Evolutionary conservation across 164 flowering plant species (phyloP).

Genomic region (Annona cherimola): DNA sequence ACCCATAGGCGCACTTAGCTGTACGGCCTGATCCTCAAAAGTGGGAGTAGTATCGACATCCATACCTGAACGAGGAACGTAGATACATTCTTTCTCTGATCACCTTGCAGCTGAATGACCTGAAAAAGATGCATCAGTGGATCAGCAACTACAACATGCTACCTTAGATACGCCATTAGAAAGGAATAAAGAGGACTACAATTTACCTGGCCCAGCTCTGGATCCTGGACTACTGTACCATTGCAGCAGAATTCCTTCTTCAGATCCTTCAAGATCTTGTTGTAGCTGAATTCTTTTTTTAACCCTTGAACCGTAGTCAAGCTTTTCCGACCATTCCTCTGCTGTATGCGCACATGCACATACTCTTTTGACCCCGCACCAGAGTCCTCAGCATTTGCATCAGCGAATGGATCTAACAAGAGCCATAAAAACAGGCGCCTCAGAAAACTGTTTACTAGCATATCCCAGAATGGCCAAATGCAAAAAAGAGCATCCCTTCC

Average conservation of each 20-base stretch:
- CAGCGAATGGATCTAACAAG: slow-evolving; percentile 56
- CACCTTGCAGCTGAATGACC: slow-evolving; percentile 75
- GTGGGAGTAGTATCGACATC: neutral
- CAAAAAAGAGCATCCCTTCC: no score
- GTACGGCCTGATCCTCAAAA: no score
- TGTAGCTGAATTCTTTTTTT: slow-evolving; percentile 54
- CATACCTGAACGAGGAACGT: slow-evolving; percentile 38
- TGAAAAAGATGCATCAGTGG: neutral
- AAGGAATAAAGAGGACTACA: no score
- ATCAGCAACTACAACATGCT: neutral
- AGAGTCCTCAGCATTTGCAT: slow-evolving; percentile 41
- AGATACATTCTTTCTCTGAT: slow-evolving; percentile 71
- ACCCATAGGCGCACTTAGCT: no score
- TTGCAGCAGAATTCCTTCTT: slow-evolving; percentile 81
- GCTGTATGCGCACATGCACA: slow-evolving; percentile 77
- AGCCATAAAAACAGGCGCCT: neutral
- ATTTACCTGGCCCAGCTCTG: slow-evolving; percentile 47
- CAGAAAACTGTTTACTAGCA: no score
- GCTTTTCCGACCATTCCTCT: slow-evolving; percentile 76
- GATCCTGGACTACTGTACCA: slow-evolving; percentile 65
- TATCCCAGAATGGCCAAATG: no score
- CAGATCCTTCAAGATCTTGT: slow-evolving; percentile 59
- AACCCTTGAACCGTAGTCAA: slow-evolving; percentile 75
- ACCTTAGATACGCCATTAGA: neutral
- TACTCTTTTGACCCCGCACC: slow-evolving; percentile 53